Percentiles rank a stretch among this genome's conserved stretches.
phyloP scores from a whole-genome alignment of 139 green algal genomes.

The Chara braunii region DNA sequence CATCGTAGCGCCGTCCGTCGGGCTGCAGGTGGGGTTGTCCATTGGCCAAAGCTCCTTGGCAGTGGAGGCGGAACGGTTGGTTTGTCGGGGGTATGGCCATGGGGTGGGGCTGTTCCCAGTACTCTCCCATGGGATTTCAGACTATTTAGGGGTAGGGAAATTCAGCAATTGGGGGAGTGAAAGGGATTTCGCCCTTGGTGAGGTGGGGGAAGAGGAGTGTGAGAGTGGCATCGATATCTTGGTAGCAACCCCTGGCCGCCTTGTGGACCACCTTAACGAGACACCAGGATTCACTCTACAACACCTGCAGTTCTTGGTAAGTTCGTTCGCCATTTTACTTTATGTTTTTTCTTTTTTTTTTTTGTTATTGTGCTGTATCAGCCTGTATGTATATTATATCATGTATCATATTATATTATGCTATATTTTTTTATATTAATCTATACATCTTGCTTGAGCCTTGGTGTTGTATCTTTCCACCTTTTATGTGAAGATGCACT shows the following conservation, averaged over 20 bases:
- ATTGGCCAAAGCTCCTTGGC: constrained; percentile 54
- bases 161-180: no score
- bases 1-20: constrained; percentile 45
- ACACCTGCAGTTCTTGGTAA: constrained; percentile 72
- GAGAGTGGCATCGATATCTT: constrained; percentile 58
- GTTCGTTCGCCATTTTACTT: constrained; percentile 8
- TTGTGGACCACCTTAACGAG: constrained; percentile 88
- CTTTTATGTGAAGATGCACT: no score
- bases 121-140: no score
- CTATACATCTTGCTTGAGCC: no score
- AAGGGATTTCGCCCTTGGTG: no score
- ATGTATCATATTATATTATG: neutral
- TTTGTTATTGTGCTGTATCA: neutral
- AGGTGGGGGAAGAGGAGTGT: neutral
- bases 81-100: neutral
- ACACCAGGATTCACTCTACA: constrained; percentile 57
- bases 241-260: constrained; percentile 73
- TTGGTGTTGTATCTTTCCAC: no score
- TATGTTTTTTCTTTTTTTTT: constrained; percentile 5
- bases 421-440: no score
- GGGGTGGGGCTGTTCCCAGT: no score
- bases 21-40: constrained; percentile 44
- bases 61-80: constrained; percentile 30
- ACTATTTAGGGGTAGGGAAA: no score
- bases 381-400: neutral